Conservation (phyloP, 805 yeast genomes). For the Naumovozyma dairenensis region DNA sequence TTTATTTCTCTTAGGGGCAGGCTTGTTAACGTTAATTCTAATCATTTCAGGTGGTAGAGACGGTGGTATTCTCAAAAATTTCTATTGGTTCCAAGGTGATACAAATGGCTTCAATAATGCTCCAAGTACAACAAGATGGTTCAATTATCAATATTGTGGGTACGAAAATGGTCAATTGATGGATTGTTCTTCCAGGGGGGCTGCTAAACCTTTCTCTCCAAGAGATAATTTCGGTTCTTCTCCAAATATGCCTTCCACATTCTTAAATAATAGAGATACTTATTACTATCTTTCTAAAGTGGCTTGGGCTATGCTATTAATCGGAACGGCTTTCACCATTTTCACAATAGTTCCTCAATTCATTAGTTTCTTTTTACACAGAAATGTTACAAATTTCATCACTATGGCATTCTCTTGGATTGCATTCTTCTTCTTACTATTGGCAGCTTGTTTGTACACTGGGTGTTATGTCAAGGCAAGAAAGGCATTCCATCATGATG, state of each 20-base stretch:
- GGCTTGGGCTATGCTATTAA: constrained; percentile 52
- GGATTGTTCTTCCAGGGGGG: constrained; percentile 43
- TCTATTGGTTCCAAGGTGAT: constrained; percentile 75
- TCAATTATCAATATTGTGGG: constrained; percentile 59
- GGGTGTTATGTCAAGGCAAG: constrained; percentile 48
- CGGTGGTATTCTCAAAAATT: constrained; percentile 45
- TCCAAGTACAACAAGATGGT: constrained; percentile 57
- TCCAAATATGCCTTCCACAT: constrained; percentile 43
- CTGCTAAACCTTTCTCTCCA: constrained; percentile 86
- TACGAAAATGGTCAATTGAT: constrained; percentile 34
- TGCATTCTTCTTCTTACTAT: constrained; percentile 36
- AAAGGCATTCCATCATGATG: constrained; percentile 36
- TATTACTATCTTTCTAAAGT: constrained; percentile 62
- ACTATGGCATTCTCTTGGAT: constrained; percentile 22
- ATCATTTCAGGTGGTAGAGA: constrained; percentile 55
- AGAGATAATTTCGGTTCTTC: constrained; percentile 55
- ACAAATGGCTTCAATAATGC: constrained; percentile 43
- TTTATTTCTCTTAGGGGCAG: constrained; percentile 36
- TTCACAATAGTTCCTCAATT: constrained; percentile 36
- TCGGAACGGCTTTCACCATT: constrained; percentile 47
- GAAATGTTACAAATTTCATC: constrained; percentile 8
- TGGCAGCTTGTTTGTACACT: constrained; percentile 42
- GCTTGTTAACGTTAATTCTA: constrained; percentile 48
- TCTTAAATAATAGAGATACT: constrained; percentile 38
- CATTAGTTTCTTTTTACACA: constrained; percentile 11